A percentile compares a stretch with the other conserved stretches of the same genome.
phyloP scores from a whole-genome alignment of 169 alveolate genomes.

The Babesia caballi region DNA sequence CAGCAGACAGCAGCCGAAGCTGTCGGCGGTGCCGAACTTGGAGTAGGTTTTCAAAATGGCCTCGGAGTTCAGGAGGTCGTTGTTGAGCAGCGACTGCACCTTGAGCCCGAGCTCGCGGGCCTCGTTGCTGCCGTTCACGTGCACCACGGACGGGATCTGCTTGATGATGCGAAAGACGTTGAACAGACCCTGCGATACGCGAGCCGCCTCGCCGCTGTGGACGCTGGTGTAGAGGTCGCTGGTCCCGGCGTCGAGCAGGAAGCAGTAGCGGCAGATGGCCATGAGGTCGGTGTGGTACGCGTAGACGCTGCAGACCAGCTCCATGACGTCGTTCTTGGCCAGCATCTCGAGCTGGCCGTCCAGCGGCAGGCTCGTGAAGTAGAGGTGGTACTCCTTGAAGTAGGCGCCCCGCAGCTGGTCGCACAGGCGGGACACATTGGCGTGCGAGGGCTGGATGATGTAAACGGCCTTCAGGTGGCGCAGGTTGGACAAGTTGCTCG shows the following conservation, averaged over 20 bases:
- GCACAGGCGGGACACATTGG: conserved; percentile 78
- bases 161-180: conserved; percentile 47
- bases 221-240: conserved; percentile 75
- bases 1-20: conserved; percentile 73
- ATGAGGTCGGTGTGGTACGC: conserved; percentile 88
- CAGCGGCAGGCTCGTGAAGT: conserved; percentile 83
- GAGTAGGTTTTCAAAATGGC: conserved; percentile 31
- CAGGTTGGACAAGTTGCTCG: conserved; percentile 70
- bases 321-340: conserved; percentile 90
- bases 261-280: conserved; percentile 81
- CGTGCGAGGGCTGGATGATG: conserved; percentile 86
- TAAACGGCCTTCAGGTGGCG: conserved; percentile 87
- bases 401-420: conserved; percentile 84
- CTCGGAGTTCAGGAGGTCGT: conserved; percentile 53
- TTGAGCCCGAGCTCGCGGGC: conserved; percentile 44
- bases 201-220: conserved; percentile 32
- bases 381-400: conserved; percentile 85
- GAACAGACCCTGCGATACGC: conserved; percentile 42
- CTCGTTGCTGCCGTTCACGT: conserved; percentile 19
- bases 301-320: conserved; percentile 84
- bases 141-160: conserved; percentile 61
- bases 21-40: conserved; percentile 51
- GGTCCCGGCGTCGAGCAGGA: conserved; percentile 82
- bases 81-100: conserved; percentile 57
- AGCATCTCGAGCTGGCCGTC: conserved; percentile 83